These are phyloP conservation scores for Xanthoconium stramineum DNA, from an alignment of 768 basidiomycete genomes.

Conservation along the genomic window DNA sequence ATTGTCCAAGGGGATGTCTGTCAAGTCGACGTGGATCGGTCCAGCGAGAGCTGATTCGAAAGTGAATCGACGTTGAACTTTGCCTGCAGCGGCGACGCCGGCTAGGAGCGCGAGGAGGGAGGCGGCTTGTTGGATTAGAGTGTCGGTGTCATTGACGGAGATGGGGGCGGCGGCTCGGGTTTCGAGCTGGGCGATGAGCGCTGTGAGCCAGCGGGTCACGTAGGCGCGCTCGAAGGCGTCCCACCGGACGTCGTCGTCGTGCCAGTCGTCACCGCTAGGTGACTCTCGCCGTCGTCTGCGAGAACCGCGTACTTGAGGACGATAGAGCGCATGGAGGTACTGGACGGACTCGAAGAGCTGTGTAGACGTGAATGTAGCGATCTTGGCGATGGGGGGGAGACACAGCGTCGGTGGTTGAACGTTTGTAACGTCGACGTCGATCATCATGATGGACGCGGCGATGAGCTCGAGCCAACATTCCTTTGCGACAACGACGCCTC, in stretches of 20 bases:
- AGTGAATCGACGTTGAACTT: conserved; percentile 47
- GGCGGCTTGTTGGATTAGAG: conserved; percentile 51
- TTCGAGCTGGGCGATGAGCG: conserved; percentile 48
- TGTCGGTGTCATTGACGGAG: conserved; percentile 25
- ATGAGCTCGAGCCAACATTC: conserved; percentile 13
- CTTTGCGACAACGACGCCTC: not conserved
- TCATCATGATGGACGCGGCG: conserved; percentile 6
- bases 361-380: conserved; percentile 34
- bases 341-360: conserved; percentile 43
- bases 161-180: not conserved
- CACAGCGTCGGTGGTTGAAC: conserved; percentile 43
- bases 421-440: not conserved
- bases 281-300: conserved; percentile 34
- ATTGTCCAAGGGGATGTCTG: conserved; percentile 68
- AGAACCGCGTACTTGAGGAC: conserved; percentile 60
- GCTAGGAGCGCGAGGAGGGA: conserved; percentile 62
- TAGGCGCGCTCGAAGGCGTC: conserved; percentile 72
- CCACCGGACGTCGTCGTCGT: conserved; percentile 31
- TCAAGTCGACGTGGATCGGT: conserved; percentile 43
- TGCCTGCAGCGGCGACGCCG: conserved; percentile 62
- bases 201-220: conserved; percentile 71
- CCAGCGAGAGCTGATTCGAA: conserved; percentile 33
- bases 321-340: conserved; percentile 55
- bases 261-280: too few relatives aligned
- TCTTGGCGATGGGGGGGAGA: conserved; percentile 52